phyloP scores from a whole-genome alignment of 106 monocot genomes.

The Acanthochlamys bracteata region DNA sequence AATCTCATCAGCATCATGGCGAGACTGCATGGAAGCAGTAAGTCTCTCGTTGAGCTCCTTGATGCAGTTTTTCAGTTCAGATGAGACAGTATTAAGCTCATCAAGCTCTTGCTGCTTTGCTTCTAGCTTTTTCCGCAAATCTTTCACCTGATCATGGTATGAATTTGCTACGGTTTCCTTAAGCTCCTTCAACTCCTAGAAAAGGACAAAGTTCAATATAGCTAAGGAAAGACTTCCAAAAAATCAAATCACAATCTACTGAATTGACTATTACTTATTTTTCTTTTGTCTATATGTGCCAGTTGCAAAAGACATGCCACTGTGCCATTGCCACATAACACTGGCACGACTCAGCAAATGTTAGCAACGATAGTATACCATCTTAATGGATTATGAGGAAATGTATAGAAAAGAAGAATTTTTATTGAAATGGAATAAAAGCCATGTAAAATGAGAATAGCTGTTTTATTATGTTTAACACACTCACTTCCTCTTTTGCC shows the following conservation, averaged over 20 bases:
- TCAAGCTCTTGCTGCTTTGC: conserved; percentile 56
- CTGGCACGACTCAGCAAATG: too few species aligned
- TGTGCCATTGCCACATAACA: too few species aligned
- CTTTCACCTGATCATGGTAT: conserved; percentile 59
- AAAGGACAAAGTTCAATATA: too few species aligned
- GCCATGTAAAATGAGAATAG: too few species aligned
- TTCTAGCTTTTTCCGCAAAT: conserved; percentile 37
- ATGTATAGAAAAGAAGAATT: too few species aligned
- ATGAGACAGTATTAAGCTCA: conserved; percentile 22
- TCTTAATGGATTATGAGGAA: too few species aligned
- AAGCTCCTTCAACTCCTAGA: conserved; percentile 68
- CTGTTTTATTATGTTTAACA: too few species aligned
- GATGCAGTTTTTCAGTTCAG: conserved; percentile 30
- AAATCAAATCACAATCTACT: not conserved
- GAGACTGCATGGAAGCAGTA: conserved; percentile 67
- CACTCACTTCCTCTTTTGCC: too few species aligned
- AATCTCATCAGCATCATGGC: conserved; percentile 84
- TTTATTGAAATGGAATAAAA: too few species aligned
- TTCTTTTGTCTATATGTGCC: too few species aligned
- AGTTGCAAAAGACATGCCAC: too few species aligned
- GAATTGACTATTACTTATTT: not conserved
- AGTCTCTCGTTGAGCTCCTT: conserved; percentile 92
- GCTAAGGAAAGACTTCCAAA: not conserved
- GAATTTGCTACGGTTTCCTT: conserved; percentile 65
- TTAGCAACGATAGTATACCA: too few species aligned